Evolutionary conservation across 176 grass and related monocot species (phyloP), one percentile per base, ranked within the genome.

Genomic region (Cenchrus americanus): DNA sequence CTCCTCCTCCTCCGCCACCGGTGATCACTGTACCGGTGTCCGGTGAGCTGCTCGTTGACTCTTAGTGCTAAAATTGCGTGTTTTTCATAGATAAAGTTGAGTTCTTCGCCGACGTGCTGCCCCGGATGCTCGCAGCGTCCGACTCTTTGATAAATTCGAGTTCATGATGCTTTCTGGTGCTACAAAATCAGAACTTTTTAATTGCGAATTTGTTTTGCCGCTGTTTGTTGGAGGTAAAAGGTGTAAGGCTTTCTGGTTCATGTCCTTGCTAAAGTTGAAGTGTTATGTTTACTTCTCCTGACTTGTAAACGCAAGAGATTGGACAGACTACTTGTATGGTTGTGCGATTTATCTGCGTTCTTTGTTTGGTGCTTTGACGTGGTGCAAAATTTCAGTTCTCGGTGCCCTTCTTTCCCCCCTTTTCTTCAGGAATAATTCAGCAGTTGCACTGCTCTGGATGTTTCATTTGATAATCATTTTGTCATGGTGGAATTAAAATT

Each of bases 1-100:
- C 27, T 1, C 43, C 86, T 0, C 15, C 26, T 22, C 69, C 83
- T 9, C 21, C 8, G 0, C 17, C 84, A 23, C 59, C 84, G 19
- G 86, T 90, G 60, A 59, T 87, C 71, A 91, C 87, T 19, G 30
- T 91, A 66, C 92, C 80, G 14, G 76, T 91, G 22, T 93, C 89
- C 5, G 91, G 90, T 84, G 91, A 88, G 81, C 76, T 85, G 26
- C 24, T 73, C 76, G 42, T 90, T 52, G 84, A 87, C 67, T 80
- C 44, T 64, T 64, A 46, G 19, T 80, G 11, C 57, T 69, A 58
- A 63, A 75, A 66, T 66, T 62, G 42, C 32, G 27, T 77, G 48
- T 13, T 82, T 80, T 86, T 66, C 9, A 8, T 50, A 10, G 66
- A 65, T 62, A 75, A 55, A 79, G 7, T 70, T 77, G 30, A 10